Evolutionary conservation across 2,329 filamentous ascomycete species (phyloP).

Genomic region (Aureobasidium sp.): DNA sequence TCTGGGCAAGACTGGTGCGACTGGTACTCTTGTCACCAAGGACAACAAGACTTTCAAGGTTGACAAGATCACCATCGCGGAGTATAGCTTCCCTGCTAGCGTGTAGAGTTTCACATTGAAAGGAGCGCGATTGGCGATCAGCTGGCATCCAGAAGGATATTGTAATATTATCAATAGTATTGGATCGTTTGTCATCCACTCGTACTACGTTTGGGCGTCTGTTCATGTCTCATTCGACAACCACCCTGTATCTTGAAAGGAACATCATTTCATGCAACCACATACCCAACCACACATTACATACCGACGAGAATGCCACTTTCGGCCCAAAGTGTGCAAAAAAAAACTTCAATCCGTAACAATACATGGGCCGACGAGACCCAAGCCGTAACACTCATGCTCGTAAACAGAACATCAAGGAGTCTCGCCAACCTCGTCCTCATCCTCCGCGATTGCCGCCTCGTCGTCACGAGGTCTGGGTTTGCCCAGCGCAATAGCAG

Average conservation of each 20-base stretch:
- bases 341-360: background rate
- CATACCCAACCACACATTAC: background rate
- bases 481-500: conserved; percentile 4
- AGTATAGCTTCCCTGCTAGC: conserved; percentile 1
- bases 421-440: conserved; percentile 10
- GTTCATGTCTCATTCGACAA: background rate
- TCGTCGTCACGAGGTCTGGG: background rate
- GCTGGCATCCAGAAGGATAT: background rate
- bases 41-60: conserved; percentile 12
- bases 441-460: background rate
- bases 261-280: background rate
- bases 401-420: conserved; percentile 15
- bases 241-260: background rate
- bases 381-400: background rate
- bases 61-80: conserved; percentile 1
- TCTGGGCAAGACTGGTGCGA: background rate
- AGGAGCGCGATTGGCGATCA: background rate
- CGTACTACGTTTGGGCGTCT: background rate
- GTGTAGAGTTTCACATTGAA: background rate
- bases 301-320: background rate
- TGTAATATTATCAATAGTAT: background rate
- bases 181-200: background rate
- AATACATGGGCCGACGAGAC: background rate
- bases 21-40: conserved; percentile 5
- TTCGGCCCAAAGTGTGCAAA: background rate